Evolutionary conservation across 805 yeast species (phyloP).

Genomic region (Kodamaea nitidulidarum): DNA sequence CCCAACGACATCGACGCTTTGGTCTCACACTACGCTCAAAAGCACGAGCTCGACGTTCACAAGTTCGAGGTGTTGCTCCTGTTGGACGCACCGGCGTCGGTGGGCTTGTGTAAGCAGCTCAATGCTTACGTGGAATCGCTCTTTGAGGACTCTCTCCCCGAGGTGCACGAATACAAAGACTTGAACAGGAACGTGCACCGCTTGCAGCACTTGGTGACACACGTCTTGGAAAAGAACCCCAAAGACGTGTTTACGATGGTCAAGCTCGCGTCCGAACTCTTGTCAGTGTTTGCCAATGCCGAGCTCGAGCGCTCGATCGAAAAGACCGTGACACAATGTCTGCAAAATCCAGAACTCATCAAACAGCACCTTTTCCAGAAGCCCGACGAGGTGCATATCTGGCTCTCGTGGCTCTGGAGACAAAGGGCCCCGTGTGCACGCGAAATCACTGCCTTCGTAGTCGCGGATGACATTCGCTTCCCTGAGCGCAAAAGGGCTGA

Average conservation of each 20-base stretch:
- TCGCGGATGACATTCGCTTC: slow-evolving; percentile 21
- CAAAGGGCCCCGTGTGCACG: slow-evolving; percentile 13
- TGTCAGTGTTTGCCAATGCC: slow-evolving; percentile 10
- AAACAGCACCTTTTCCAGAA: not conserved
- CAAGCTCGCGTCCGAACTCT: slow-evolving; percentile 23
- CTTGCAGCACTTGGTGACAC: slow-evolving; percentile 16
- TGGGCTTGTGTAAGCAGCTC: slow-evolving; percentile 17
- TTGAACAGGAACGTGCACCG: slow-evolving; percentile 25
- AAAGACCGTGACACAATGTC: not conserved
- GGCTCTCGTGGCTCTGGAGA: not conserved
- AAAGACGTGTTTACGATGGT: slow-evolving; percentile 10
- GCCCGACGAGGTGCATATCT: not conserved
- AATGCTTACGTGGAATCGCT: slow-evolving; percentile 27
- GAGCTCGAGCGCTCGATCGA: not conserved
- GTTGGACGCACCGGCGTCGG: slow-evolving; percentile 13
- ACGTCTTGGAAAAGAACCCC: not conserved
- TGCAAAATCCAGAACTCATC: not conserved
- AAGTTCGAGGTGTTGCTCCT: slow-evolving; percentile 13
- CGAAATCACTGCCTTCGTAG: slow-evolving; percentile 15
- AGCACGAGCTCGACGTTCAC: slow-evolving; percentile 12
- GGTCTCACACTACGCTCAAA: slow-evolving; percentile 10
- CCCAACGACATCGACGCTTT: slow-evolving; percentile 17
- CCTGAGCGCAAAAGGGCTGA: slow-evolving; percentile 16
- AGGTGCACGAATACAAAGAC: slow-evolving; percentile 34
- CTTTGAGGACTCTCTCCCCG: slow-evolving; percentile 24